Evolutionary conservation across 2,329 filamentous ascomycete species (phyloP).

Genomic region (Camptophora hylomeconis): DNA sequence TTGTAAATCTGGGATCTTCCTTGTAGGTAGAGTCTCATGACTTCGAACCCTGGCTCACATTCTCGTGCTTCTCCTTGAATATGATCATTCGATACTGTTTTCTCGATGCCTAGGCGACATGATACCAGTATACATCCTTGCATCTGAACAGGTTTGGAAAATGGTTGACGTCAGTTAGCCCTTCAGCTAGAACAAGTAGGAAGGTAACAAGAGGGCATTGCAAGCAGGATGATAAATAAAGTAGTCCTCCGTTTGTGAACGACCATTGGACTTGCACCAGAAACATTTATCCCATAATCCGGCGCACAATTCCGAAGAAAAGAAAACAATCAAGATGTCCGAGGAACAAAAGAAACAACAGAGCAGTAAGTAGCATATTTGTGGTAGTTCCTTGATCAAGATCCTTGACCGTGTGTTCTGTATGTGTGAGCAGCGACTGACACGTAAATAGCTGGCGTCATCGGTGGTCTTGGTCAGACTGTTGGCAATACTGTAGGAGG

Average conservation of each 20-base stretch:
- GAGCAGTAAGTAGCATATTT: too few species aligned
- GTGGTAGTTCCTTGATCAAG: not conserved
- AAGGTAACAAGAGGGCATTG: not conserved
- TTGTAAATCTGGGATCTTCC: not conserved
- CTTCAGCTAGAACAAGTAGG: not conserved
- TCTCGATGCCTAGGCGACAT: conserved; percentile 1
- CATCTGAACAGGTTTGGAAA: not conserved
- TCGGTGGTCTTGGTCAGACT: conserved; percentile 1
- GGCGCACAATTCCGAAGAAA: not conserved
- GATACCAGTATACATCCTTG: not conserved
- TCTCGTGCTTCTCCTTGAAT: not conserved
- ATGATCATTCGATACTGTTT: not conserved
- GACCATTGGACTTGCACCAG: not conserved
- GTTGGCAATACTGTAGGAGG: conserved; percentile 2
- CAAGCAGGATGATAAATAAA: not conserved
- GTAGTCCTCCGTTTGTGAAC: too few species aligned
- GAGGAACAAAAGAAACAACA: conserved; percentile 3
- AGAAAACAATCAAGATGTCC: conserved; percentile 2
- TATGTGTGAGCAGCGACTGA: not conserved
- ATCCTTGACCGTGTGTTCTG: too few species aligned
- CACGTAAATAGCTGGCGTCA: conserved; percentile 2
- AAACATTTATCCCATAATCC: not conserved
- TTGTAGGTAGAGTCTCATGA: too few species aligned
- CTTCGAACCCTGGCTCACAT: too few species aligned
- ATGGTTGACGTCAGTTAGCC: conserved; percentile 1